Percentiles rank a stretch among this genome's conserved stretches.
These are phyloP conservation scores for Helianthus tuberosus DNA, from an alignment of 129 eudicot genomes.

Conservation along the genomic window DNA sequence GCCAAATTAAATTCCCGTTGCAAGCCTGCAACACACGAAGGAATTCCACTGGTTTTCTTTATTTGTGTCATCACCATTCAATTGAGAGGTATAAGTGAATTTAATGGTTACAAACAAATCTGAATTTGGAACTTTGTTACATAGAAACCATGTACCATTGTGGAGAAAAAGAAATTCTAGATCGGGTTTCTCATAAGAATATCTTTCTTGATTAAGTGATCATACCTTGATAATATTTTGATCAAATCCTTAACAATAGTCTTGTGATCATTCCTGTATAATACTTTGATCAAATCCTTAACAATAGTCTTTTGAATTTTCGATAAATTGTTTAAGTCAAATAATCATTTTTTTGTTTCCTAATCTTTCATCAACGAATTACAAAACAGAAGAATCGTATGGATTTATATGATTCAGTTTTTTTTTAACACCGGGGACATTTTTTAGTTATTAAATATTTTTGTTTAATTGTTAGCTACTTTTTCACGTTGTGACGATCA, in stretches of 20 bases:
- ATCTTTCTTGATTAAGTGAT: too few relatives aligned
- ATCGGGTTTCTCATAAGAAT: too few relatives aligned
- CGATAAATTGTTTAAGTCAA: neutral
- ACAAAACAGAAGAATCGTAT: neutral
- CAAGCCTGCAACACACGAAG: too few relatives aligned
- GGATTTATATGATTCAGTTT: neutral
- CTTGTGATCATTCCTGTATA: too few relatives aligned
- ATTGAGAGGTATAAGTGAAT: neutral
- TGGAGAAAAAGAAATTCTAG: too few relatives aligned
- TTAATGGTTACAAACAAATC: too few relatives aligned
- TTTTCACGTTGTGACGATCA: constrained; percentile 1
- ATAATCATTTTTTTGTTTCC: too few relatives aligned
- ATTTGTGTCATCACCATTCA: neutral
- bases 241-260: neutral
- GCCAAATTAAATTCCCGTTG: too few relatives aligned
- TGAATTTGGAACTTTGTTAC: neutral
- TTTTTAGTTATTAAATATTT: neutral
- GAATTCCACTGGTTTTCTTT: neutral
- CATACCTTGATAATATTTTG: neutral
- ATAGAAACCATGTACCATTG: neutral
- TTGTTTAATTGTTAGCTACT: neutral
- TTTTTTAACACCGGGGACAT: neutral
- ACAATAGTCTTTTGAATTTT: neutral
- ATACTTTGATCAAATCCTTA: too few relatives aligned
- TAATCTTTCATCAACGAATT: neutral